phyloP scores from a whole-genome alignment of 306 rosid genomes.

The Ochetophila trinervis region DNA sequence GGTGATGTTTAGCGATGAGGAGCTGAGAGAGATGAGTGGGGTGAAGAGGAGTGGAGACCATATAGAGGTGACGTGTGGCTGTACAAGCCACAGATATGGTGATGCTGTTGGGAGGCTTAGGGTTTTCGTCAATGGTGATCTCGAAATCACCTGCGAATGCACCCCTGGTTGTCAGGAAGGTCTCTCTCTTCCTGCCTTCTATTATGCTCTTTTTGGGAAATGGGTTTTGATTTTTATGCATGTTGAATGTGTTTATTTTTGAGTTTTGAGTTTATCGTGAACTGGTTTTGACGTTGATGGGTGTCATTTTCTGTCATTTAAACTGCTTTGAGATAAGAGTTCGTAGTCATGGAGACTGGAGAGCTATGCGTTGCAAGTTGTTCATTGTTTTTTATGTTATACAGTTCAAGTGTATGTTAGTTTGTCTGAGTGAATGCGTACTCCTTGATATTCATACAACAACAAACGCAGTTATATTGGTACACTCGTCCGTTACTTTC shows the following conservation, averaged over 20 bases:
- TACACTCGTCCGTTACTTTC: slow-evolving; percentile 8
- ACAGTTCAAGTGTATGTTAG: slow-evolving; percentile 62
- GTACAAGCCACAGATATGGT: slow-evolving; percentile 93
- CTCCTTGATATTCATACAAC: not conserved
- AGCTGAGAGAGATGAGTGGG: slow-evolving; percentile 84
- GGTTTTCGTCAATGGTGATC: slow-evolving; percentile 89
- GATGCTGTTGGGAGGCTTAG: slow-evolving; percentile 99
- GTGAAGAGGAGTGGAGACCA: slow-evolving; percentile 58
- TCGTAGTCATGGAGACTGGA: slow-evolving; percentile 20
- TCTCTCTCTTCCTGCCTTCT: slow-evolving; percentile 35
- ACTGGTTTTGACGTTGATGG: slow-evolving; percentile 55
- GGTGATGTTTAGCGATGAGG: slow-evolving; percentile 76
- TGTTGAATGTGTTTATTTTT: slow-evolving; percentile 24
- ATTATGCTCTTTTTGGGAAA: slow-evolving; percentile 19
- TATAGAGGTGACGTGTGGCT: slow-evolving; percentile 91
- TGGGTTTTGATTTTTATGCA: slow-evolving; percentile 36
- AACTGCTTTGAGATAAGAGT: slow-evolving; percentile 37
- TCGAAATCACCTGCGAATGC: slow-evolving; percentile 90
- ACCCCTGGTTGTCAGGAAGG: slow-evolving; percentile 99
- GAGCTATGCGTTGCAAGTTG: slow-evolving; percentile 7
- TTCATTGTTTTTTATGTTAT: slow-evolving; percentile 9
- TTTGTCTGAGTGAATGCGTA: slow-evolving; percentile 56
- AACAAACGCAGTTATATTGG: slow-evolving; percentile 22
- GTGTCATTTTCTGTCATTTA: slow-evolving; percentile 34
- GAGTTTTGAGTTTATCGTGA: slow-evolving; percentile 21